Evolutionary conservation across 208 protist genomes (phyloP).

Genomic region (Leishmania tarentolae): DNA sequence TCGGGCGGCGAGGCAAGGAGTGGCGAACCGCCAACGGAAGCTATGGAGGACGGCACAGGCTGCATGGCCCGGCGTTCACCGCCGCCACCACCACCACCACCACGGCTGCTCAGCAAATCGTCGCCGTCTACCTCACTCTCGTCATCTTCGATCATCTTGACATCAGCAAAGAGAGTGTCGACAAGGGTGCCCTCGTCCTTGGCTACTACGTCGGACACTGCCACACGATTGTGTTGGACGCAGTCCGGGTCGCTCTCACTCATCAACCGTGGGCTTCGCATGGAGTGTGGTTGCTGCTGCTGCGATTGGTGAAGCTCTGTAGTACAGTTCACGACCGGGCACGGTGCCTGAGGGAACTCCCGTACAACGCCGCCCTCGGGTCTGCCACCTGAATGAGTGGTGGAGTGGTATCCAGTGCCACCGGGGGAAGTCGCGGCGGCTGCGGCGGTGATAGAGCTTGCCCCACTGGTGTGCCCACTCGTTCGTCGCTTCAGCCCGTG

Average conservation of each 20-base stretch:
- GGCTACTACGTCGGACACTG: conserved; percentile 49
- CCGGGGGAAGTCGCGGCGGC: not conserved
- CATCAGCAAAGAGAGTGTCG: conserved; percentile 46
- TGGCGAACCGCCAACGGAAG: not conserved
- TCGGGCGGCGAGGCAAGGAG: not conserved
- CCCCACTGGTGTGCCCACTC: not conserved
- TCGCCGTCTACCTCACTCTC: conserved; percentile 35
- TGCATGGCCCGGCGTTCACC: conserved; percentile 6
- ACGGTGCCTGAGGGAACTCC: conserved; percentile 7
- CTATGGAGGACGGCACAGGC: not conserved
- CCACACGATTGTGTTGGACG: conserved; percentile 59
- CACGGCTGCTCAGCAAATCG: conserved; percentile 6
- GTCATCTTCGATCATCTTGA: conserved; percentile 38
- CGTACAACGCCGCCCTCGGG: not conserved
- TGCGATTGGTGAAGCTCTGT: not conserved
- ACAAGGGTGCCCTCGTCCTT: conserved; percentile 49
- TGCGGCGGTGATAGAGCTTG: not conserved
- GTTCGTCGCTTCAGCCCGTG: not conserved
- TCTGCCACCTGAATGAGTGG: not conserved
- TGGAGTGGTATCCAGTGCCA: not conserved
- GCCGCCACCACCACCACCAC: not conserved
- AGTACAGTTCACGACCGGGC: not conserved
- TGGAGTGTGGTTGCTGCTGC: conserved; percentile 1
- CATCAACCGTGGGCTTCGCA: conserved; percentile 5
- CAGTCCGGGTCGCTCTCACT: conserved; percentile 30